A percentile compares a stretch with the other conserved stretches of the same genome.
Conservation (phyloP, 1,139 yeast genomes). For the Eremothecium gossypii region DNA sequence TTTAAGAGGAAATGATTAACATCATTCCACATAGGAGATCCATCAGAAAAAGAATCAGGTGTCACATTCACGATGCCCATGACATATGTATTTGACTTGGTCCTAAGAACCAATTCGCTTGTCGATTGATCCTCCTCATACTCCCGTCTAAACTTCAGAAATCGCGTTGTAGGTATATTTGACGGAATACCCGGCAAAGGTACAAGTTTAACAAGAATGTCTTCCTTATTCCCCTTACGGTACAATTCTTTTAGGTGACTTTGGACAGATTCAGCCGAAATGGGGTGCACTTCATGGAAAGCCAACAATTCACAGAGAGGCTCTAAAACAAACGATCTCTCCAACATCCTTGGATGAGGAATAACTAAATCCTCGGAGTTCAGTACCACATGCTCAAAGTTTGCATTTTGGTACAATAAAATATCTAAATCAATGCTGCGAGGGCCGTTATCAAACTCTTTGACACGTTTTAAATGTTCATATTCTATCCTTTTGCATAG, state of each 20-base stretch:
- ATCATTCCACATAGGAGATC: conserved; percentile 40
- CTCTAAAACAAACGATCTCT: conserved; percentile 78
- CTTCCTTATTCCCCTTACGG: conserved; percentile 24
- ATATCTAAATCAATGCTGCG: conserved; percentile 85
- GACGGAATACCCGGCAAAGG: conserved; percentile 14
- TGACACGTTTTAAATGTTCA: conserved; percentile 57
- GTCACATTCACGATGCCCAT: conserved; percentile 90
- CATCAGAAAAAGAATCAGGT: conserved; percentile 95
- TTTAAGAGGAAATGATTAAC: conserved; percentile 34
- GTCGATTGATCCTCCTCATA: conserved; percentile 9
- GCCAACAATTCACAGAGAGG: conserved; percentile 77
- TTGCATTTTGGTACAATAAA: conserved; percentile 40
- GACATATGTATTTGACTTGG: conserved; percentile 31
- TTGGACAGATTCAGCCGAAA: conserved; percentile 71
- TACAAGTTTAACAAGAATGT: conserved; percentile 20
- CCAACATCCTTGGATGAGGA: conserved; percentile 85
- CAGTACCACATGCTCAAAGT: conserved; percentile 22
- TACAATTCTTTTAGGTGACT: conserved; percentile 57
- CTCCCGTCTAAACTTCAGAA: conserved; percentile 18
- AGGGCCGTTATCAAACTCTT: conserved; percentile 83
- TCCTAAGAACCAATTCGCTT: conserved; percentile 15
- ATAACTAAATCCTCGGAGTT: conserved; percentile 54
- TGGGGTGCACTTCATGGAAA: conserved; percentile 62
- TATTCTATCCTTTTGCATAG: conserved; percentile 72
- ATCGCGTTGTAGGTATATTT: conserved; percentile 5